Conservation (phyloP, 2,329 filamentous ascomycete species). For the Talaromyces albobiverticillius region DNA sequence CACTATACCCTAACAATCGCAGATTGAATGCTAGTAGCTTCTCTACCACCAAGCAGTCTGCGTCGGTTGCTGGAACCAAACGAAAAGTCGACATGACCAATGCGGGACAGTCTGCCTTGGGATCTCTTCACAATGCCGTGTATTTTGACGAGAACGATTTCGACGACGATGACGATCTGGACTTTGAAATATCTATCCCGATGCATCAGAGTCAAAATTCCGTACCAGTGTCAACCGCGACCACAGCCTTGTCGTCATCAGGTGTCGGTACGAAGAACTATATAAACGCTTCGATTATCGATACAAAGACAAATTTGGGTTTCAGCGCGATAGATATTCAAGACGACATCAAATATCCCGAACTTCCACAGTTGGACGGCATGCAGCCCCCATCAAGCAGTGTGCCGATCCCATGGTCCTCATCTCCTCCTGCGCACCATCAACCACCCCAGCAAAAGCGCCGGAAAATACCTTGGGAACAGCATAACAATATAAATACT, state of each 20-base stretch:
- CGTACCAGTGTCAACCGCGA: background rate
- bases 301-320: background rate
- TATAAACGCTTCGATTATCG: background rate
- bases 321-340: background rate
- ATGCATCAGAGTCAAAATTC: conserved; percentile 21
- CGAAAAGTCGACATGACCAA: conserved; percentile 37
- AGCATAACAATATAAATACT: conserved; percentile 31
- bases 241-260: background rate
- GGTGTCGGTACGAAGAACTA: background rate
- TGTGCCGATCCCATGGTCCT: conserved; percentile 68
- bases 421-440: conserved; percentile 49
- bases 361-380: conserved; percentile 30
- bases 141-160: conserved; percentile 80
- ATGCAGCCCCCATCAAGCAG: conserved; percentile 47
- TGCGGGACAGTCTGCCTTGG: conserved; percentile 31
- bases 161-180: conserved; percentile 76
- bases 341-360: conserved; percentile 33
- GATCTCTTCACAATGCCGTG: conserved; percentile 48
- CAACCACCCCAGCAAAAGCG: conserved; percentile 51
- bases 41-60: conserved; percentile 19
- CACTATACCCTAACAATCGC: conserved; percentile 29
- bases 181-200: conserved; percentile 40
- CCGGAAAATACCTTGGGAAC: conserved; percentile 60
- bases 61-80: conserved; percentile 31
- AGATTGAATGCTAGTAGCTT: conserved; percentile 23